Percentiles rank a stretch among this genome's conserved stretches.
These are phyloP conservation scores for Chytriomyces hyalinus DNA, from an alignment of 192 early-diverging fungal genomes.

Conservation along the genomic window DNA sequence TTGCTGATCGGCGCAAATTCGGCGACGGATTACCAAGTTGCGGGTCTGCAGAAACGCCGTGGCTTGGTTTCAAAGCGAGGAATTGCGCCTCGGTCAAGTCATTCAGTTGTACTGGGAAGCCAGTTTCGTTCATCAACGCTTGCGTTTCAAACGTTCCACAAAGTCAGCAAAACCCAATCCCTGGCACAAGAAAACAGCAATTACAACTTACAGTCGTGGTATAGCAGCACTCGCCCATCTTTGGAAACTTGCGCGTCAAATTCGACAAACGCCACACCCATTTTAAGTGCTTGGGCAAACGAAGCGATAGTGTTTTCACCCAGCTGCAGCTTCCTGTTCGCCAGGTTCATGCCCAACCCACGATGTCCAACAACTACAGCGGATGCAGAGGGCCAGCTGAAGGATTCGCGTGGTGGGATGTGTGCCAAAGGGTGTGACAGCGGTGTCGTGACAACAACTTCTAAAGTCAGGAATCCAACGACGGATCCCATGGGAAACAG, in stretches of 20 bases:
- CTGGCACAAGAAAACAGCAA: not conserved
- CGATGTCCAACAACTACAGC: constrained; percentile 34
- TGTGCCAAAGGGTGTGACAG: constrained; percentile 9
- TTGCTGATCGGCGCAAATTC: constrained; percentile 29
- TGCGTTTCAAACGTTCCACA: not conserved
- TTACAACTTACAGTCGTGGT: constrained; percentile 83
- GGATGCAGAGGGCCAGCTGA: not conserved
- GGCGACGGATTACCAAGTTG: not conserved
- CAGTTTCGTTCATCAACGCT: constrained; percentile 51
- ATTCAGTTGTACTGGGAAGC: constrained; percentile 42
- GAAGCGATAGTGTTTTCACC: constrained; percentile 92
- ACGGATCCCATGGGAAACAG: not conserved
- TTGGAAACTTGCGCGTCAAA: constrained; percentile 95
- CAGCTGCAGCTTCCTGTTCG: constrained; percentile 63
- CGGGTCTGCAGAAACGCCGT: not conserved
- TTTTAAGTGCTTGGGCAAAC: constrained; percentile 78
- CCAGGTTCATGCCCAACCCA: constrained; percentile 36
- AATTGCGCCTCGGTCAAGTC: constrained; percentile 47
- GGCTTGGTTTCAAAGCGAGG: constrained; percentile 42
- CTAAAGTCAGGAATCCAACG: not conserved
- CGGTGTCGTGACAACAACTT: not conserved
- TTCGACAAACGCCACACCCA: constrained; percentile 88
- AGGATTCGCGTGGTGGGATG: not conserved
- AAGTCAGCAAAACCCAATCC: constrained; percentile 8
- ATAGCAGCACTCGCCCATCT: constrained; percentile 83